Evolutionary conservation across 1,139 yeast species (phyloP), one percentile per base, ranked within the genome.

Genomic region (Blastobotrys aristatus): DNA sequence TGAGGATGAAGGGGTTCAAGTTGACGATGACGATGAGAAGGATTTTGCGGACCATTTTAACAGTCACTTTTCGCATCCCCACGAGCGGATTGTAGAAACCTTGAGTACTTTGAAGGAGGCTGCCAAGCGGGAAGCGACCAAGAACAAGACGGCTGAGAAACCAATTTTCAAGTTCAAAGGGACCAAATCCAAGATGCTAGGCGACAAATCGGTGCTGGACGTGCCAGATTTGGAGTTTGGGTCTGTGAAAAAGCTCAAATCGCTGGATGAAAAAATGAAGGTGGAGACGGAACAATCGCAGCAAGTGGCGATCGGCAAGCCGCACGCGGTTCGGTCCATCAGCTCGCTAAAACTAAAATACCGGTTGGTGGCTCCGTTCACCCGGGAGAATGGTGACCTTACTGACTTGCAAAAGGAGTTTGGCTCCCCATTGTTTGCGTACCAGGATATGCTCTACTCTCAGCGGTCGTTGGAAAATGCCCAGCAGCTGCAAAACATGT

Each of bases 401-500:
- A 59, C 77, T 1, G 59, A 63, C 2, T 50, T 72, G 2, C 80
- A 76, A 47, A 58, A 62, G 38, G 64, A 68, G 33, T 53, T 80
- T 1, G 70, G 83, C 7, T 78, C 79, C 31, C 82, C 90, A 0
- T 73, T 92, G 66, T 72, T 86, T 53, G 76, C 77, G 48, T 90
- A 92, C 65, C 77, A 77, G 55, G 97, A 92, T 62, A 64, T 90
- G 5, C 69, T 79, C 17, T 79, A 74, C 56, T 87, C 95, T 36
- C 79, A 79, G 56, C 73, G 77, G 38, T 68, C 72, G 0, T 64
- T 67, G 50, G 62, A 63, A 1, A 67, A 73, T 14, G 74, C 71
- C 44, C 56, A 63, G 1, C 74, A 75, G 39, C 77, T 89, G 58
- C 79, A 82, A 57, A 78, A 77, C 50, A 66, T 87, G 24, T 87